Evolutionary conservation across 805 yeast genomes (phyloP), one percentile per base, ranked within the genome.

Genomic region (Ogataea nakhonphanomensis): DNA sequence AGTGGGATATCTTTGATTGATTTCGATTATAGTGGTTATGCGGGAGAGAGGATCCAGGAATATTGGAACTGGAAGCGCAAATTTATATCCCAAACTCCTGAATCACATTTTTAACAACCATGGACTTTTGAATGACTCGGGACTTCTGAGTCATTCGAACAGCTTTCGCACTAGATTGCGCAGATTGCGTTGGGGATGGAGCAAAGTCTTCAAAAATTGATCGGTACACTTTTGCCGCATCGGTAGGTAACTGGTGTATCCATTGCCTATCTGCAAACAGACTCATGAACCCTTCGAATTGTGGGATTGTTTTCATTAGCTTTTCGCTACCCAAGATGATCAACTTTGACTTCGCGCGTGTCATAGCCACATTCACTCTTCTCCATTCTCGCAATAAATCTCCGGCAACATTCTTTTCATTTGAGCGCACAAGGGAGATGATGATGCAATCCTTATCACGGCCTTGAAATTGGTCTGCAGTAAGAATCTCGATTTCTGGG

Each of bases 401-500:
- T 0, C 98, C 98, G 1, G 85, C 80, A 29, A 69, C 70, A 8
- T 70, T 67, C 14, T 74, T 74, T 1, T 68, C 69, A 58, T 90
- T 89, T 4, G 95, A 82, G 35, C 96, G 69, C 3, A 93, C 99
- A 51, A 93, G 66, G 0, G 98, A 91, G 2, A 93, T 85, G 6
- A 93, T 79, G 11, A 93, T 78, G 55, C 96, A 85, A 24, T 87
- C 91, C 54, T 91, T 93, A 61, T 93, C 99, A 41, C 97, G 73
- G 0, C 99, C 99, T 64, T 93, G 99, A 54, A 84, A 91, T 55
- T 84, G 87, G 61, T 93, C 99, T 0, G 97, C 98, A 0, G 99
- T 93, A 41, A 91, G 67, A 24, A 86, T 72, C 50, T 93, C 98
- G 23, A 93, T 62, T 1, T 68, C 74, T 7, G 65, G 58, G 17